Base-by-base conservation (phyloP, 495 filamentous ascomycete species). In the Aspergillus diversus region DNA sequence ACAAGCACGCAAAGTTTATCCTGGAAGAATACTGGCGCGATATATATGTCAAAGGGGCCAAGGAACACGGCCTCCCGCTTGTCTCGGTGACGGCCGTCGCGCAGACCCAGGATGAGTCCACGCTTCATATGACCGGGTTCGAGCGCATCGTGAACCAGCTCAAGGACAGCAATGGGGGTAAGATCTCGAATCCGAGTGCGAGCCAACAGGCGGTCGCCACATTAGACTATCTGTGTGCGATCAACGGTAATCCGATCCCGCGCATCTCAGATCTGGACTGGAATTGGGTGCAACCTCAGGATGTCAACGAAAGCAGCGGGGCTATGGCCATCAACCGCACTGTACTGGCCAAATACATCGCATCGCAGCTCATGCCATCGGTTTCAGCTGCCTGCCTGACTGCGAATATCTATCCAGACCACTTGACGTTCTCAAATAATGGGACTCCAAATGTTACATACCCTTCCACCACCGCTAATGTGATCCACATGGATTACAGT, bases 71-170 rank as follows among this genome's bases (percentile, higher is more conserved):
- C 2, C 32, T 47, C 51, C 60, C 60, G 1, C 60, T 62, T 9
- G 60, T 62, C 15, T n/a, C 60, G 0, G 51, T 62, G n/a, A 49
- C 53, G 11, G 60, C 51, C 6, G 51, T 50, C 32, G 17, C 51
- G 39, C 7, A 31, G 39, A 1, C 50, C 5, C 7, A 12, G 3
- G 60, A 62, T n/a, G 15, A 31, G 4, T 55, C 51, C 5, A 31
- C 31, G 13, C 37, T 62, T 51, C 51, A 62, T n/a, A 55, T 62
- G 60, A 62, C 60, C 17, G 37, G 13, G 0, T 62, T 62, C n/a
- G 60, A 55, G 37, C 35, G 59, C 16, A 33, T 32, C 6, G 48
- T 61, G 8, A 61, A 32, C 33, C 59, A 48, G 6, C 49, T 33
- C 21, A 61, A 55, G 37, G 59, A 54, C 49, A 54, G 16, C 7